These are phyloP conservation scores for Boletus bicolor DNA, from an alignment of 768 basidiomycete species.

Conservation along the genomic window DNA sequence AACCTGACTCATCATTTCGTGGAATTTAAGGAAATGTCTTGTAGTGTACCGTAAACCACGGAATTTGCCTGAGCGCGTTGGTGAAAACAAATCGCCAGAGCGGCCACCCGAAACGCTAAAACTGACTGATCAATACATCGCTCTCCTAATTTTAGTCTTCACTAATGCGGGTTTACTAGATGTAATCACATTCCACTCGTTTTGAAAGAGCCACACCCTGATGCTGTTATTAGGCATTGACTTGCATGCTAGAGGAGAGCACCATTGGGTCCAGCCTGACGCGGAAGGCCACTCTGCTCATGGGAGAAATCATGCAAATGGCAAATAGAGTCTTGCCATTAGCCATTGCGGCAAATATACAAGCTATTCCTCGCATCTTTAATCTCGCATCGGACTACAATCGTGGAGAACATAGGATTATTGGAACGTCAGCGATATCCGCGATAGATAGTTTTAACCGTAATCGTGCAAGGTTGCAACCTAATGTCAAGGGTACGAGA, in stretches of 20 bases:
- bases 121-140: conserved; percentile 90
- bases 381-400: conserved; percentile 77
- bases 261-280: conserved; percentile 69
- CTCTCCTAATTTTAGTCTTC: conserved; percentile 78
- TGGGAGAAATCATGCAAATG: conserved; percentile 88
- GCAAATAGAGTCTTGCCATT: conserved; percentile 85
- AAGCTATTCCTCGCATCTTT: conserved; percentile 85
- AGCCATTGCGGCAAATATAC: conserved; percentile 76
- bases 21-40: not conserved
- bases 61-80: conserved; percentile 29
- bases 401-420: conserved; percentile 72
- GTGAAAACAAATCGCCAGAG: conserved; percentile 43
- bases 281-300: conserved; percentile 84
- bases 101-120: conserved; percentile 58
- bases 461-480: conserved; percentile 72
- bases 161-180: conserved; percentile 86
- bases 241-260: conserved; percentile 79
- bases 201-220: conserved; percentile 3
- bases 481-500: conserved; percentile 53
- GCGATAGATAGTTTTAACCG: conserved; percentile 92
- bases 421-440: conserved; percentile 80
- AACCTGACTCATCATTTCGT: not conserved
- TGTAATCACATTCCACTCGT: conserved; percentile 42
- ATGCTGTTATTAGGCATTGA: conserved; percentile 59
- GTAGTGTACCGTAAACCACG: conserved; percentile 66